Evolutionary conservation across 2,329 filamentous ascomycete species (phyloP), one percentile per base, ranked within the genome.

Genomic region (Lomentospora prolificans): DNA sequence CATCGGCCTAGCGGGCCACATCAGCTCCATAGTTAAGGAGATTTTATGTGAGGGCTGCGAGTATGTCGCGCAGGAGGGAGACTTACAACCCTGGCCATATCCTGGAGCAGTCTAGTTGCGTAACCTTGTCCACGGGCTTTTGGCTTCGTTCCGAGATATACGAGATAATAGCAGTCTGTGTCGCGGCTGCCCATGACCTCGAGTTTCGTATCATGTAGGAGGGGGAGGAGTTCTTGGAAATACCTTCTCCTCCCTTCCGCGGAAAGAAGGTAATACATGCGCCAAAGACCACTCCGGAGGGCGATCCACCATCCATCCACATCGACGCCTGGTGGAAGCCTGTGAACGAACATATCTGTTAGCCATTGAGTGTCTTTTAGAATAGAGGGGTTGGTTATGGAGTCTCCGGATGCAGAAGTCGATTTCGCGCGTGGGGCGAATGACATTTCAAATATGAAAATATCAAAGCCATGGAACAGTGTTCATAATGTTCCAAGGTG

Each of bases 91-190:
- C 69, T 71, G 54, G 85, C 83, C 70, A 90, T 84, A 65, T 88
- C 76, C 66, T 84, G 77, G 60, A 94, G 81, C 59, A 91, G 75
- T 70, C 82, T 85, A 61, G 77, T 77, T 14, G 83, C 87, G 67
- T 89, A 89, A 9, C 89, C 89, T 62, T 84, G 84, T 51, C 87
- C 82, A 58, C 86, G 81, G 3, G 84, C 82, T 59, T 75, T 76
- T 31, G 86, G 82, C 67, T 84, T 86, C 53, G 87, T 90, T 59
- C 89, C 89, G 59, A 95, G 76, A 69, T 92, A 94, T 51, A 90
- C 87, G 55, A 95, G 82, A 68, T 94, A 94, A 78, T 88, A 94
- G 65, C 80, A 84, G 58, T 86, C 75, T 61, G 75, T 68, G 65
- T 89, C 85, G 53, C 82, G 78, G 39, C 79, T 75, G 22, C 85